These are phyloP conservation scores for Inonotus hispidus DNA, from an alignment of 1,284 basidiomycete species.

Conservation along the genomic window DNA sequence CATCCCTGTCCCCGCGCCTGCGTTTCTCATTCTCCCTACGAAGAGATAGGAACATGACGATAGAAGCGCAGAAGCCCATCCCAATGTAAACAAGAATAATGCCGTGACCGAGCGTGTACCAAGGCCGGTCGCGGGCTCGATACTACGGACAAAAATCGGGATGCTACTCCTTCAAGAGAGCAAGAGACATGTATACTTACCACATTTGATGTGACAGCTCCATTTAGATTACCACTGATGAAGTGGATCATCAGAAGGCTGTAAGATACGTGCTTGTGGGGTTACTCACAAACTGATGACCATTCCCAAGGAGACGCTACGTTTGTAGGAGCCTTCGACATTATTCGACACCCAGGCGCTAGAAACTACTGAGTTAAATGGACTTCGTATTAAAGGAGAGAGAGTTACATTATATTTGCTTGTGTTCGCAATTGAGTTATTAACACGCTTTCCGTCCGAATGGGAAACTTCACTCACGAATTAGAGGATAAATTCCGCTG, in stretches of 20 bases:
- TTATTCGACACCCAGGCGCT: slow-evolving; percentile 71
- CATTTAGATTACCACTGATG: slow-evolving; percentile 59
- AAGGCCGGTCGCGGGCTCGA: slow-evolving; percentile 58
- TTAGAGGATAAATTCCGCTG: slow-evolving; percentile 68
- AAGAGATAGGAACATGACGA: slow-evolving; percentile 42
- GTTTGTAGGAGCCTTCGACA: slow-evolving; percentile 71
- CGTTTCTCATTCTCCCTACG: slow-evolving; percentile 56
- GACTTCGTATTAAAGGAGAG: background rate
- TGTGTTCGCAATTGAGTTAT: background rate
- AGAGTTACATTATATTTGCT: slow-evolving; percentile 59
- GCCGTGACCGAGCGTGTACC: slow-evolving; percentile 64
- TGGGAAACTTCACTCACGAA: slow-evolving; percentile 39
- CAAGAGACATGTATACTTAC: slow-evolving; percentile 33
- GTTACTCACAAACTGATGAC: slow-evolving; percentile 53
- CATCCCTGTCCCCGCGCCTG: slow-evolving; percentile 60
- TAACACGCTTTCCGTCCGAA: background rate
- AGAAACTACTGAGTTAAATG: background rate
- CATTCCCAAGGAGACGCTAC: slow-evolving; percentile 67
- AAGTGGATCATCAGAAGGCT: background rate
- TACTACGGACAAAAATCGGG: slow-evolving; percentile 40
- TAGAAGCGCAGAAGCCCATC: slow-evolving; percentile 52
- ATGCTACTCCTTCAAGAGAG: background rate
- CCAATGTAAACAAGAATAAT: slow-evolving; percentile 68
- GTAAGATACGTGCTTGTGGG: background rate
- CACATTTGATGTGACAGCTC: slow-evolving; percentile 65